Percentiles rank a stretch among this genome's conserved stretches.
phyloP scores from a whole-genome alignment of 495 filamentous ascomycete genomes.

The Pseudoneurospora amorphoporcata region DNA sequence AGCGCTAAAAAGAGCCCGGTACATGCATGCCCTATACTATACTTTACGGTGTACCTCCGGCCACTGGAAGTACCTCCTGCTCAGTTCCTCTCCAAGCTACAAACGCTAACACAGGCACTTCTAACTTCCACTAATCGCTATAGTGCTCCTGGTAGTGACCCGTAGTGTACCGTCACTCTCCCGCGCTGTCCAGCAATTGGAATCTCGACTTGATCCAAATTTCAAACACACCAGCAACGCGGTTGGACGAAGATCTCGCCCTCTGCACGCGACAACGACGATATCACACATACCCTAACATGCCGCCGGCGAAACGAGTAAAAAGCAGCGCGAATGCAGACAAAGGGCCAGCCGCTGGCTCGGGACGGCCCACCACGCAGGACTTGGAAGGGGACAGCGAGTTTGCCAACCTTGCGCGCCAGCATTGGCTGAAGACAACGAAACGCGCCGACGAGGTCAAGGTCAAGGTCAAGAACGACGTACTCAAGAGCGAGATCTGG shows the following conservation, averaged over 20 bases:
- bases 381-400: slow-evolving; percentile 63
- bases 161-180: background rate
- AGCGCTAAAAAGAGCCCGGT: background rate
- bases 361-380: slow-evolving; percentile 29
- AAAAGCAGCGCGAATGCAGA: slow-evolving; percentile 33
- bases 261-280: slow-evolving; percentile 10
- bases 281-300: slow-evolving; percentile 8
- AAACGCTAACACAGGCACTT: background rate
- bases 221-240: background rate
- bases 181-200: background rate
- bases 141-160: background rate
- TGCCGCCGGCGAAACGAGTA: slow-evolving; percentile 40
- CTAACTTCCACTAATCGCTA: background rate
- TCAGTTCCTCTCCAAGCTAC: background rate
- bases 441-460: slow-evolving; percentile 39
- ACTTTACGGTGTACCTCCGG: background rate
- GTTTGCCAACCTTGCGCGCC: slow-evolving; percentile 72
- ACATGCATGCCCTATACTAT: background rate
- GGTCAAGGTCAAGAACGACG: slow-evolving; percentile 71
- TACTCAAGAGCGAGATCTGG: slow-evolving; percentile 86
- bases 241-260: background rate
- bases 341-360: slow-evolving; percentile 19
- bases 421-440: slow-evolving; percentile 64
- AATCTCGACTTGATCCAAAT: background rate
- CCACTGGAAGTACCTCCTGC: background rate